These are phyloP conservation scores for Fusarium begoniae DNA, from an alignment of 2,329 filamentous ascomycete species.

Conservation along the genomic window DNA sequence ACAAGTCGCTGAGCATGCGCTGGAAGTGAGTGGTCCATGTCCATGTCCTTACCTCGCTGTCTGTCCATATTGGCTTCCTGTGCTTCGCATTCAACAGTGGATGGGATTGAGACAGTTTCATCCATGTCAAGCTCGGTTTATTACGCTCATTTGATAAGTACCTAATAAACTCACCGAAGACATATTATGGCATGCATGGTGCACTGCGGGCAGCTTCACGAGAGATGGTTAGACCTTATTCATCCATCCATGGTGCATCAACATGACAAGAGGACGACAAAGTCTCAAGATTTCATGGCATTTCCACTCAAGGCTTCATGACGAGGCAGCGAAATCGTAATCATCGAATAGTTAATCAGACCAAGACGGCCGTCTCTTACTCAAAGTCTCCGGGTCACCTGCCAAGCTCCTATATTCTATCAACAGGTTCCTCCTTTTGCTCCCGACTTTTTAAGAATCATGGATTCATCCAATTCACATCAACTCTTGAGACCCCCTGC, in stretches of 20 bases:
- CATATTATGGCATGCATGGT: not conserved
- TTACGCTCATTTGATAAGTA: not conserved
- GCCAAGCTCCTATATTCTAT: not conserved
- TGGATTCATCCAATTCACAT: constrained; percentile 26
- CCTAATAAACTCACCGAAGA: not conserved
- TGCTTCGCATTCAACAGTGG: not conserved
- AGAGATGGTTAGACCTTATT: not conserved
- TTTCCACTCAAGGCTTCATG: not conserved
- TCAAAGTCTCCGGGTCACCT: not conserved
- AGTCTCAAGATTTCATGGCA: not conserved
- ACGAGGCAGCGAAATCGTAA: not conserved
- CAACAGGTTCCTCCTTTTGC: not conserved
- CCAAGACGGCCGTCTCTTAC: not conserved
- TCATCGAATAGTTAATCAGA: not conserved
- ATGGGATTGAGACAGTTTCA: not conserved
- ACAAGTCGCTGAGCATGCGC: not conserved
- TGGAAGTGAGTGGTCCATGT: not conserved
- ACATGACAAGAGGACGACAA: not conserved
- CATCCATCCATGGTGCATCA: not conserved
- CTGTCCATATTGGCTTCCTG: not conserved
- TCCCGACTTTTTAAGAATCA: constrained; percentile 18
- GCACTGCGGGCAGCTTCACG: not conserved
- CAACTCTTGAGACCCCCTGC: not conserved
- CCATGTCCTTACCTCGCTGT: not conserved
- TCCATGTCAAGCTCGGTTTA: not conserved